Evolutionary conservation across 2,329 filamentous ascomycete genomes (phyloP), one percentile per base, ranked within the genome.

Genomic region (Fusarium torulosum): DNA sequence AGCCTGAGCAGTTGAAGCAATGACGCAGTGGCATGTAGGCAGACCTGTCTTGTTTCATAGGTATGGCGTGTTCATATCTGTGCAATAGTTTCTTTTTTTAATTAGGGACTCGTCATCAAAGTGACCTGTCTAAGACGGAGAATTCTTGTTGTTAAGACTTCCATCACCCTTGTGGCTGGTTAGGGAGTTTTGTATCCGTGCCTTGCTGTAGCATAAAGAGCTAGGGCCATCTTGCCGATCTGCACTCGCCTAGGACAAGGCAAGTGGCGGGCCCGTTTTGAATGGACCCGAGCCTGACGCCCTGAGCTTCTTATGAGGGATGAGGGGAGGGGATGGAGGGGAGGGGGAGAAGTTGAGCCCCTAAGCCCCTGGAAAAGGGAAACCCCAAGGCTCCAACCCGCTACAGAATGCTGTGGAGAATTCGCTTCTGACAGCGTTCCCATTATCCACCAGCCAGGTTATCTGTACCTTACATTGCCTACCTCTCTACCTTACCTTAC

Each of bases 341-440:
- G 46, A 52, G 47, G 47, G 53, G 56, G 20, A 63, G 33, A 37
- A 9, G 15, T n/a, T 37, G 17, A 37, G 35, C 35, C 35, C 40
- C 41, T 21, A 59, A 66, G 69, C 65, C 72, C 70, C 69, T 72
- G 68, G 72, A 72, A 62, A 66, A 69, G 61, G 65, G 55, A 61
- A 66, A 53, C 53, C 58, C 44, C 53, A 56, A 69, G 57, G 62
- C 64, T 64, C 64, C 55, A 56, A 51, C 43, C 51, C 58, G 46
- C 61, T 64, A 35, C 53, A 53, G 29, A 35, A 35, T 46, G 20
- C 33, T 45, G 58, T 59, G 63, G 58, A 55, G 62, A 73, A 73
- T 76, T 75, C 72, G 72, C 67, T 75, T 76, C 69, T 76, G 73
- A 75, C 71, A 72, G 72, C 60, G 71, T 68, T 74, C 64, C 72